Evolutionary conservation across 2,329 filamentous ascomycete genomes (phyloP).

Genomic region (Venturia pyrina): DNA sequence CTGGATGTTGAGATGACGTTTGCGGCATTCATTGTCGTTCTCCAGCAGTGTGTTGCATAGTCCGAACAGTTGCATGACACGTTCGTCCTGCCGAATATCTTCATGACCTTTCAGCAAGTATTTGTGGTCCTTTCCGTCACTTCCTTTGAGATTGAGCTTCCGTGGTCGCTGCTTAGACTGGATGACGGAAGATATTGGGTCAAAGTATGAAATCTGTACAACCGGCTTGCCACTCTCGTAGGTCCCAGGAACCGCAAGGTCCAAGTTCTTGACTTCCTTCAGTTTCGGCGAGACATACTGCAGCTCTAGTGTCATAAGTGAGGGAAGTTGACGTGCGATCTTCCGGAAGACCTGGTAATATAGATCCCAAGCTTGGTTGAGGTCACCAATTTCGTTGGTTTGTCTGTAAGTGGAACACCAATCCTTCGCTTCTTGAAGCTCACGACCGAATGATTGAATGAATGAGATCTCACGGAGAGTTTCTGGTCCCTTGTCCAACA

Average conservation of each 20-base stretch:
- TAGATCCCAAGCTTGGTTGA: constrained; percentile 97
- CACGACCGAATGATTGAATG: constrained; percentile 90
- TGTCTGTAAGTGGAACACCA: constrained; percentile 90
- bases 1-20: constrained; percentile 93
- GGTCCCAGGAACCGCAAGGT: constrained; percentile 90
- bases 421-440: constrained; percentile 87
- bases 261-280: constrained; percentile 72
- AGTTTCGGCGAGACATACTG: constrained; percentile 96
- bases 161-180: constrained; percentile 93
- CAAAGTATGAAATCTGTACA: constrained; percentile 80
- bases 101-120: constrained; percentile 98
- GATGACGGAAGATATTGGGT: constrained; percentile 82
- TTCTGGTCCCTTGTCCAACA: constrained; percentile 82
- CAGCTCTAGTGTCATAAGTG: constrained; percentile 84
- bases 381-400: constrained; percentile 82
- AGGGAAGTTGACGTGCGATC: constrained; percentile 85
- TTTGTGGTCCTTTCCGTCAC: constrained; percentile 77
- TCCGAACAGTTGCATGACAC: constrained; percentile 98
- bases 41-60: constrained; percentile 91
- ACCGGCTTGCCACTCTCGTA: constrained; percentile 74
- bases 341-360: constrained; percentile 98
- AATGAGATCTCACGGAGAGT: constrained; percentile 95
- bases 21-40: constrained; percentile 92
- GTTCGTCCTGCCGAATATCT: constrained; percentile 96
- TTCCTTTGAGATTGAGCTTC: constrained; percentile 79